Evolutionary conservation across 2,329 filamentous ascomycete species (phyloP), one percentile per base, ranked within the genome.

Genomic region (Colletotrichum agaves): DNA sequence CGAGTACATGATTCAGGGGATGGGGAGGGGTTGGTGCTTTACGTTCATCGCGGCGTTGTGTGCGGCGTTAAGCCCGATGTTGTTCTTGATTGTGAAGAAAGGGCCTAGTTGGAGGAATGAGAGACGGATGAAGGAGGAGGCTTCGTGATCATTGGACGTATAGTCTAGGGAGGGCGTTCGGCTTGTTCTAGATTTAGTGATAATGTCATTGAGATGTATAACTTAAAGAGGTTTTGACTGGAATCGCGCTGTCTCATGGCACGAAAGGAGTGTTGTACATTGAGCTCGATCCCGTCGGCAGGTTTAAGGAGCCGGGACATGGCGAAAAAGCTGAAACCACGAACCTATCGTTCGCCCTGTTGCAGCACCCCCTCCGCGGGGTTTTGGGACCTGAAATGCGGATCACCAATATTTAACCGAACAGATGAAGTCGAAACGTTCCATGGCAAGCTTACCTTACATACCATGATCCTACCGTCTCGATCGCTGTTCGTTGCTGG

Each of bases 21-120:
- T 90, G 78, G 89, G 89, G 4, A 75, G 83, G 31, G 89, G 88
- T 0, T 90, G 88, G 87, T 85, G 83, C n/a, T 90, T 85, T 66
- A 89, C 87, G 0, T 84, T 90, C 52, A 80, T 89, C 62, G 84
- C 83, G 1, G 72, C 88, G 35, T 75, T 89, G 5, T 84, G 85
- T 67, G 74, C 82, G 1, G 75, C 78, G 2, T 79, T 82, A 61
- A 81, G 84, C 35, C 87, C 87, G 0, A 75, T 83, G 12, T 75
- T 90, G 55, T 82, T 78, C 72, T 69, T 86, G 3, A 78, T 88
- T 58, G 78, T 84, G 50, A 85, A 79, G 37, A 78, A 78, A 63
- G 86, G 84, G 0, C 81, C 84, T 2, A 73, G 69, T 17, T 87
- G 84, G 82, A 84, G 88, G 47, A 82, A 82, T n/a, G 79, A 83